Base-by-base conservation (phyloP, 2,329 filamentous ascomycete species). In the Penicillium sp. region DNA sequence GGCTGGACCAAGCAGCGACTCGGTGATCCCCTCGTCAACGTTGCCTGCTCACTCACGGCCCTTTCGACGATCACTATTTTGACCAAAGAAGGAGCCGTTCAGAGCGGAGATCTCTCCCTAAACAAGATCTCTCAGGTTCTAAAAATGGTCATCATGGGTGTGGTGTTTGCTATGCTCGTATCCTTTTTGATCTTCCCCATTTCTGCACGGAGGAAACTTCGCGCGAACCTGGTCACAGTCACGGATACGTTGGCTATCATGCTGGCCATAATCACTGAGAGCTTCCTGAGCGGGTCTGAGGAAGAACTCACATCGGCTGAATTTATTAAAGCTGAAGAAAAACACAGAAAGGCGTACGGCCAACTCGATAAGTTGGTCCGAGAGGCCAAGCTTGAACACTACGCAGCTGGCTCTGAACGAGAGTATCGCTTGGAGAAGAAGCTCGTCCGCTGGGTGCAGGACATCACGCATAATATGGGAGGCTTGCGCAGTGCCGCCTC, bases 331-430 rank as follows among this genome's bases (percentile, higher is more conserved):
- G 82, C 86, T 31, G 81, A 81, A 13, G 75, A 78, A 2, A 78
- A 78, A 36, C 92, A 91, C 71, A 84, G 83, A 58, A 78, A 82
- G 4, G 83, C 84, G 1, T 86, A 91, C 63, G 78, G 80, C 13
- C 79, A 83, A 31, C 85, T 96, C 68, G 84, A 87, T 46, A 89
- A 87, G 67, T 87, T 89, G 54, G 77, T 96, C 11, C 83, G 84
- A 56, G 92, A 97, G 69, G 88, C 92, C 13, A 95, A 92, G 67
- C 86, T 90, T 52, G 92, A 97, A 69, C 89, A 96, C 65, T 96
- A 89, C 64, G 76, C 92, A 2, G 70, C 90, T 4, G 92, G 92
- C 1, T 86, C 83, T 2, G 92, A 96, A 68, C 81, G 81, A 49
- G 81, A 92, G 55, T 95, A 95, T 68, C 79, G 81, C 33, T 80